Base-by-base conservation (phyloP, 1,284 basidiomycete species). In the Puccinia triticina region DNA sequence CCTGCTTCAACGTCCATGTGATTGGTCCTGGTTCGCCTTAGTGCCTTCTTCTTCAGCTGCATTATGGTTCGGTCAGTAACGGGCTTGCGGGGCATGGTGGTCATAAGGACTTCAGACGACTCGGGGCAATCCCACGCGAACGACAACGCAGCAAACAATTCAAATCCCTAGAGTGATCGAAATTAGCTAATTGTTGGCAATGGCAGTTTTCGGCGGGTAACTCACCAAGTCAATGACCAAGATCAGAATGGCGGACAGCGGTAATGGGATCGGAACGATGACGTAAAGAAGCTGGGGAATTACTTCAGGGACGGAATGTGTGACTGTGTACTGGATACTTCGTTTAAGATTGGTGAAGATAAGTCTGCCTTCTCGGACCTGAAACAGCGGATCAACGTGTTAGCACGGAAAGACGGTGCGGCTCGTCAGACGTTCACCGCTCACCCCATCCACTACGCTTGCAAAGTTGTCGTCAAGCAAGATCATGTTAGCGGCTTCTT, bases 401-500 rank as follows among this genome's bases (percentile, higher is more conserved):
- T 48, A 69, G n/a, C n/a, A 21, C 10, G 16, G 5, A 14, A 46
- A 48, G 40, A 29, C n/a, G 14, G 18, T 29, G 23, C 0, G 14
- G 14, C 18, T 10, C 5, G n/a, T 8, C 12, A 1, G 48, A 29
- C 23, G 16, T n/a, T 32, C 21, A 34, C 46, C 37, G 57, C 81
- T 89, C 37, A 92, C 91, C 84, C 91, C 91, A 88, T 91, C 91
- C 83, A 92, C 91, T 72, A 90, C 91, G 1, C 91, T 92, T 12
- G 91, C 91, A 88, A 84, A 90, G 83, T 83, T 83, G 87, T 82
- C 84, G 90, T 91, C 90, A 12, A 92, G 88, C 7, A 92, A 87
- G 84, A 92, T 91, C 91, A 92, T 92, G 85, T 92, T 90, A 0
- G 91, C 91, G 14, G 91, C 91, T 86, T 92, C 91, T 85, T 92